These are phyloP conservation scores for Pseudogymnoascus sp. DNA, from an alignment of 2,329 filamentous ascomycete genomes.

Conservation along the genomic window DNA sequence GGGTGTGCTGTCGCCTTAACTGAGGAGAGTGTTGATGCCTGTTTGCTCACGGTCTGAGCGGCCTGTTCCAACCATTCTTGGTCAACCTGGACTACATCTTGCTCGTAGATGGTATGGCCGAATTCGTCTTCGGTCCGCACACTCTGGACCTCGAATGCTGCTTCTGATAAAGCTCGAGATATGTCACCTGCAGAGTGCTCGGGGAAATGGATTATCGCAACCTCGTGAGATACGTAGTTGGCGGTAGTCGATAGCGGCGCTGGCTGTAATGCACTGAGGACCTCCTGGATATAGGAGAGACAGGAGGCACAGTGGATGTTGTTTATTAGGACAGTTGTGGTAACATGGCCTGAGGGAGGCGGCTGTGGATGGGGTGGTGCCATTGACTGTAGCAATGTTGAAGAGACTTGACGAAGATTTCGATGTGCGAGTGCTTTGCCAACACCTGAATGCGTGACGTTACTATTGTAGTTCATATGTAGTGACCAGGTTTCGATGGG, in stretches of 20 bases:
- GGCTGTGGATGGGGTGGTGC: no score
- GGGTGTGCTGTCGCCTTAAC: background rate
- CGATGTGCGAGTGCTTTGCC: no score
- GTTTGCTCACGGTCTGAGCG: background rate
- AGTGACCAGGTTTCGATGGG: no score
- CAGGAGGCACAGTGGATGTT: background rate
- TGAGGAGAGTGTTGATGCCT: constrained; percentile 1
- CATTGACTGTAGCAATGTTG: no score
- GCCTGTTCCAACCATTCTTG: constrained; percentile 8
- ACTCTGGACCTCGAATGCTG: constrained; percentile 9
- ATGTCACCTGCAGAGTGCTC: constrained; percentile 2
- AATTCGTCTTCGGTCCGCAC: constrained; percentile 7
- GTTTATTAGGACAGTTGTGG: no score
- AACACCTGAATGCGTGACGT: no score
- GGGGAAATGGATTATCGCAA: constrained; percentile 4
- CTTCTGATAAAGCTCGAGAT: constrained; percentile 6
- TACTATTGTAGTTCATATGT: no score
- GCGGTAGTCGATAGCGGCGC: background rate
- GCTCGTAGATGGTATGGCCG: background rate
- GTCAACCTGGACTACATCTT: background rate
- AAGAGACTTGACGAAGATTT: no score
- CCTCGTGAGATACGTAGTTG: background rate
- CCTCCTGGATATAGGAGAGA: background rate
- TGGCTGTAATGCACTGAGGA: background rate
- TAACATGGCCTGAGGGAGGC: no score